Base-by-base conservation (phyloP, 192 early-diverging fungal genomes). In the Chytriomyces sp. region DNA sequence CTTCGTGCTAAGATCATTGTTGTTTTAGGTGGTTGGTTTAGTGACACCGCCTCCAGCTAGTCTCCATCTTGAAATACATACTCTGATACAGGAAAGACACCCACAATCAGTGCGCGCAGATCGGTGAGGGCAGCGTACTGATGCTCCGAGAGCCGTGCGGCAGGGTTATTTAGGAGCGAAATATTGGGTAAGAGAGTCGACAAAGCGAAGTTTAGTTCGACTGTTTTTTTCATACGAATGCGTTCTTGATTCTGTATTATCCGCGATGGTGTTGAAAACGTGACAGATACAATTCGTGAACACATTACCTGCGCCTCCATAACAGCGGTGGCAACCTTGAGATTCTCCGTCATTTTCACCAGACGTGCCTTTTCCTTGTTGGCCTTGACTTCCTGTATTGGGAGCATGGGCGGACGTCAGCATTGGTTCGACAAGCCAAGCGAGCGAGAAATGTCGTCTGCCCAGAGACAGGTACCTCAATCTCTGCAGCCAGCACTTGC, bases 401-500 rank as follows among this genome's bases (percentile, higher is more conserved):
- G n/a, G n/a, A n/a, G n/a, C n/a, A n/a, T n/a, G n/a, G n/a, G n/a
- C n/a, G n/a, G n/a, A n/a, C n/a, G n/a, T n/a, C n/a, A n/a, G n/a
- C n/a, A n/a, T n/a, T n/a, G n/a, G n/a, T n/a, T n/a, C n/a, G n/a
- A n/a, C n/a, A n/a, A n/a, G n/a, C n/a, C n/a, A n/a, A n/a, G n/a
- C n/a, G n/a, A n/a, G n/a, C n/a, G n/a, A n/a, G n/a, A n/a, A n/a
- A n/a, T n/a, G n/a, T n/a, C n/a, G n/a, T n/a, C n/a, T n/a, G n/a
- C n/a, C n/a, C n/a, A n/a, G n/a, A n/a, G n/a, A n/a, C n/a, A n/a
- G n/a, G n/a, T 28, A 78, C 76, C 64, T 86, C 82, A 10, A 53
- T 49, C 49, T 82, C 84, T 5, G 77, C 59, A 17, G 56, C 38
- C 0, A 44, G 25, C 19, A 86, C 53, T 14, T 57, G 70, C 65